Evolutionary conservation across 2,329 filamentous ascomycete species (phyloP), one percentile per base, ranked within the genome.

Genomic region (Venturia nashicola): DNA sequence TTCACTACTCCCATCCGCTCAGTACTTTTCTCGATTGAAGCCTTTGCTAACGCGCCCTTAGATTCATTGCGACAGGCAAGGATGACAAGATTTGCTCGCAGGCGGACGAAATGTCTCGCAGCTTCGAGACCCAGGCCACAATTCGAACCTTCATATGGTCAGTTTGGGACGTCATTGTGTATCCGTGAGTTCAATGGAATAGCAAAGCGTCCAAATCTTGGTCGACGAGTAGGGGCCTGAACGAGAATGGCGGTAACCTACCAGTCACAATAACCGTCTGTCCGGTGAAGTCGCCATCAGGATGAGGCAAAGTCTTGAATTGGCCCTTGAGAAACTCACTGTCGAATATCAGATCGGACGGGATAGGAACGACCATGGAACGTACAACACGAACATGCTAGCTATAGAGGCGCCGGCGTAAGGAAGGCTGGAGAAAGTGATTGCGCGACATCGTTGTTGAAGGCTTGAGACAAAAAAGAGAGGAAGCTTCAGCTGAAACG

Each of bases 101-200:
- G 72, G 0, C 69, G 67, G 0, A 76, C 73, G 46, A 78, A 73
- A 65, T 80, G 76, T 0, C 72, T 71, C 1, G 76, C 75, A 8
- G 78, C 76, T 69, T 81, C 78, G 54, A 75, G 72, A 18, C 80
- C 79, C 0, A 82, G 73, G 5, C 79, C 79, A 8, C 72, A 70
- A 64, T 81, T 81, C 1, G 76, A 73, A 51, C 80, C 79, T 0
- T 79, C 82, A 7, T 82, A 54, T 32, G 23, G 5, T 54, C 20
- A 54, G 48, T 46, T 46, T 14, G 5, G 27, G 27, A 27, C 2
- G 27, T 27, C 27, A 27, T 27, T 27, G 27, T 27, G 4, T 27
- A 27, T 4, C 4, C 27, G 27, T 27, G 27, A 27, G 27, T 27
- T 27, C 27, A 27, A 27, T 27, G 4, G 4, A 27, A 27, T 27